Evolutionary conservation across 305 asterid genomes (phyloP), one percentile per base, ranked within the genome.

Genomic region (Fraxinus latifolia): DNA sequence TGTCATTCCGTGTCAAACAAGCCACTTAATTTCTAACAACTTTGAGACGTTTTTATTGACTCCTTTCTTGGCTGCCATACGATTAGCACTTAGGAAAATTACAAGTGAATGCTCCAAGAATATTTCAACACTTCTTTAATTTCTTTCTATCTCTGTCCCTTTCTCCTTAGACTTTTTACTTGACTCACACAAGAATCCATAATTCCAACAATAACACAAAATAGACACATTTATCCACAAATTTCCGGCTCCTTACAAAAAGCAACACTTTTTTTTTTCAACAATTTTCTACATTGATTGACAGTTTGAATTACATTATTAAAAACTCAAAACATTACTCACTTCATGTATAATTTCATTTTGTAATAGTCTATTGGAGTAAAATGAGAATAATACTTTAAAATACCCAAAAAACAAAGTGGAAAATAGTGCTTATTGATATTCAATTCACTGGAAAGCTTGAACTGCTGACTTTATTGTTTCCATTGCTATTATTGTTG

Each of bases 21-120:
- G 62, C 67, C 84, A 47, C 36, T 31, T 5, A 55, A 55, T 60
- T 32, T 77, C 47, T 23, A 82, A 77, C 76, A 34, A 72, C 76
- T 82, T 80, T 82, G 81, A 82, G 88, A 84, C 85, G 90, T 77
- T 80, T 80, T 87, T 79, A 77, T 89, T 89, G 91, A 89, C 93
- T 86, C 80, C 80, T 42, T 15, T 11, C 86, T 86, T 87, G 89
- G 90, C 91, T 82, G 21, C 60, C 60, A 50, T 14, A 50, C 19
- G 21, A 50, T 2, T 4, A 50, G 21, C 77, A 82, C 83, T 47
- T 36, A 14, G 47, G 58, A 76, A 82, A 53, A 72, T 77, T 78
- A 82, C 19, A 50, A 5, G 15, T 37, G 55, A 79, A 50, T 15
- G 60, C 60, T 15, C 19, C 60, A 50, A 77, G 62, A 84, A 73